phyloP scores from a whole-genome alignment of 257 asterid genomes.

The Rhazya stricta region DNA sequence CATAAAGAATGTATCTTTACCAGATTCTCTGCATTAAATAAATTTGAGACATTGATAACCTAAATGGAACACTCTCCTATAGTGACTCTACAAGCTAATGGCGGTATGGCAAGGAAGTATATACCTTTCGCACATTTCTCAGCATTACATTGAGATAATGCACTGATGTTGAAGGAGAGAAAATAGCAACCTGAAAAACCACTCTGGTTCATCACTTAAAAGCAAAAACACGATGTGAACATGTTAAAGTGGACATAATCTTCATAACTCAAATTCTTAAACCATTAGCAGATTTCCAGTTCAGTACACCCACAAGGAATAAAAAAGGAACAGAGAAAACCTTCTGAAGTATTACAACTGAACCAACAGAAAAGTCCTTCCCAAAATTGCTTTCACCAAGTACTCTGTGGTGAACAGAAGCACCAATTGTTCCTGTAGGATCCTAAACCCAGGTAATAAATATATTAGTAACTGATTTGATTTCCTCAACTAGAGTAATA shows the following conservation, averaged over 20 bases:
- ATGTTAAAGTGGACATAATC: neutral
- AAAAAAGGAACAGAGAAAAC: slow-evolving; percentile 33
- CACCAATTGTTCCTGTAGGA: slow-evolving; percentile 82
- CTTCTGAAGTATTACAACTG: slow-evolving; percentile 71
- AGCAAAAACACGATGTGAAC: neutral
- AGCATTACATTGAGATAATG: slow-evolving; percentile 71
- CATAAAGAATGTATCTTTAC: neutral
- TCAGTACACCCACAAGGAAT: slow-evolving; percentile 6
- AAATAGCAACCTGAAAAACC: slow-evolving; percentile 68
- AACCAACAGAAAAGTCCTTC: slow-evolving; percentile 55
- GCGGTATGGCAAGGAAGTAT: neutral
- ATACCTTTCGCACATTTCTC: slow-evolving; percentile 40
- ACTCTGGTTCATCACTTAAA: slow-evolving; percentile 19
- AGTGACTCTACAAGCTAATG: neutral
- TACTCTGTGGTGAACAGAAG: slow-evolving; percentile 76
- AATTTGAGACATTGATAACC: neutral
- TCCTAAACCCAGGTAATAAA: slow-evolving; percentile 45
- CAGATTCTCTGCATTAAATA: neutral
- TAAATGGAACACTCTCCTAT: neutral
- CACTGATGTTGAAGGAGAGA: slow-evolving; percentile 58
- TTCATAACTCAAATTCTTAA: neutral
- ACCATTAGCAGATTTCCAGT: neutral
- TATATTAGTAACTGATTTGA: slow-evolving; percentile 23
- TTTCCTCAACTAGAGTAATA: neutral
- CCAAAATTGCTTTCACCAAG: slow-evolving; percentile 50